phyloP scores from a whole-genome alignment of 2,329 filamentous ascomycete genomes.

The Escovopsis sp. region DNA sequence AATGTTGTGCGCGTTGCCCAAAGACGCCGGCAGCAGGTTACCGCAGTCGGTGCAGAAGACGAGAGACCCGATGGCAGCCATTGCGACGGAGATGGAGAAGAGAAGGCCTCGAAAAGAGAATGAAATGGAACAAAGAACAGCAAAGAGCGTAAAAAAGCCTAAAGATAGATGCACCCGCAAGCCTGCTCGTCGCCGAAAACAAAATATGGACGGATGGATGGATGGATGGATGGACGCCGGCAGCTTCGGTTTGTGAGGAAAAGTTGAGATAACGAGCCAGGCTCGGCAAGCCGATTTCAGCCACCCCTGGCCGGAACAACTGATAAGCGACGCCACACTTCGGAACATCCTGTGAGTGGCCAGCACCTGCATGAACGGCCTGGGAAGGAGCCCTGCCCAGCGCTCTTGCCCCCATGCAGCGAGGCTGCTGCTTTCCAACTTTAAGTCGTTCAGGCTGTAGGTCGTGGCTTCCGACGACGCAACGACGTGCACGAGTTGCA shows the following conservation, averaged over 20 bases:
- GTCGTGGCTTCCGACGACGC: constrained; percentile 2
- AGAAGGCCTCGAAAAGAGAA: too few relatives aligned
- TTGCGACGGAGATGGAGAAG: constrained; percentile 19
- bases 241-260: neutral
- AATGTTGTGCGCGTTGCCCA: constrained; percentile 59
- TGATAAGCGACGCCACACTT: constrained; percentile 8
- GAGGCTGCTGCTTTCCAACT: constrained; percentile 8
- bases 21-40: constrained; percentile 71
- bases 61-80: constrained; percentile 82
- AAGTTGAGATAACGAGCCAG: constrained; percentile 3
- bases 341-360: constrained; percentile 12
- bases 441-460: constrained; percentile 1
- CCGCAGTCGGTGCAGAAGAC: constrained; percentile 91
- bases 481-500: neutral
- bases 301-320: constrained; percentile 16
- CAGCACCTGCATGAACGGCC: constrained; percentile 1
- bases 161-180: constrained; percentile 8
- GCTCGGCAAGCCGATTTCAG: too few relatives aligned
- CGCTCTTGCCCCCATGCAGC: constrained; percentile 4
- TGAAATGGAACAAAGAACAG: neutral
- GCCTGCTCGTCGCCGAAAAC: too few relatives aligned
- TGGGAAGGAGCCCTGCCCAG: neutral
- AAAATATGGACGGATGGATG: too few relatives aligned
- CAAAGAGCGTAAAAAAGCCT: neutral
- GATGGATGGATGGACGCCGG: constrained; percentile 1